These are phyloP conservation scores for Biscutella laevigata DNA, from an alignment of 441 rosid genomes.

Conservation along the genomic window DNA sequence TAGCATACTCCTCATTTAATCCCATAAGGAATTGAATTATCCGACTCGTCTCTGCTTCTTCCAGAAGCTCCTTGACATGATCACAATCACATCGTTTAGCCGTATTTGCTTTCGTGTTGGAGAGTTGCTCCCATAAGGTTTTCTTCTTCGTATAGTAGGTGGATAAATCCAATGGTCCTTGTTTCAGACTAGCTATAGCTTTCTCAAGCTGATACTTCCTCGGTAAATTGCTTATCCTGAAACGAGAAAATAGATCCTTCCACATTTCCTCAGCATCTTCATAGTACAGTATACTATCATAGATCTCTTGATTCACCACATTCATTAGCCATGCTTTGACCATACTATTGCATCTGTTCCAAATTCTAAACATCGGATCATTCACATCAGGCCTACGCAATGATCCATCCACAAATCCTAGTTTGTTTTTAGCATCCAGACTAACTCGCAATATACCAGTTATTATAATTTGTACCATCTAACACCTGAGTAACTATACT, in stretches of 20 bases:
- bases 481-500: not conserved
- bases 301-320: not conserved
- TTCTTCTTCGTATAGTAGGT: not conserved
- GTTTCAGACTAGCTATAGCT: not conserved
- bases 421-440: not conserved
- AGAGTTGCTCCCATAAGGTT: not conserved
- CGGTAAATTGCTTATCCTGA: not conserved
- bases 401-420: not conserved
- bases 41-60: no score
- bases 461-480: not conserved
- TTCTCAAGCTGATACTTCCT: no score
- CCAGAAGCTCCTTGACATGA: no score
- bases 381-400: not conserved
- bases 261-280: no score
- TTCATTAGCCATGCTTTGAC: not conserved
- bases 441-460: not conserved
- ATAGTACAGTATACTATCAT: no score
- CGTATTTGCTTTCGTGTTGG: no score
- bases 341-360: no score
- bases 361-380: no score
- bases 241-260: no score
- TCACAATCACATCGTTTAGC: not conserved
- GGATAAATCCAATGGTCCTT: not conserved
- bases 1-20: no score
- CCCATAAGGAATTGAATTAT: no score